phyloP scores from a whole-genome alignment of 139 green algal species.

The Astrephomene gubernaculifera region DNA sequence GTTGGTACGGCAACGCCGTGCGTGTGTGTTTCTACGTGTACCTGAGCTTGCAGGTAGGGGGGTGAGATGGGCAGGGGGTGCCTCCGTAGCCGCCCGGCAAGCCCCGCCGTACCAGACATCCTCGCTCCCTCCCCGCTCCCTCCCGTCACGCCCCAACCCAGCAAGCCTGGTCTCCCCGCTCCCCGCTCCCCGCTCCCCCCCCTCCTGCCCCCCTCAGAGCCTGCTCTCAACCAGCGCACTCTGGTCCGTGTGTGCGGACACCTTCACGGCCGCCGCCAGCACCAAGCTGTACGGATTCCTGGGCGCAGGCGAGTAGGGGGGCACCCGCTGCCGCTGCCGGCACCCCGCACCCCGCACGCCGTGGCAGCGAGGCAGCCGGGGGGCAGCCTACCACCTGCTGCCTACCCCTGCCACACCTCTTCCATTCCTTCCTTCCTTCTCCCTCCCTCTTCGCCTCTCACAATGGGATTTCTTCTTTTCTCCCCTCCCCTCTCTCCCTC shows the following conservation, averaged over 20 bases:
- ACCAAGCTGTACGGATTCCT: slow-evolving; percentile 43
- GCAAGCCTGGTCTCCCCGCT: no score
- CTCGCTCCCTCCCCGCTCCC: no score
- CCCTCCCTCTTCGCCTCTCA: no score
- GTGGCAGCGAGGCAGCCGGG: no score
- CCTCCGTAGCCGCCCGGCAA: not conserved
- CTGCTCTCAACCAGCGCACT: slow-evolving; percentile 38
- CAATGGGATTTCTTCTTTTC: not conserved
- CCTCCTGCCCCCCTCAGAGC: not conserved
- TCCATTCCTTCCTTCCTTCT: no score
- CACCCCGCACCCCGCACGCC: not conserved
- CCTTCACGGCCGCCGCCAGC: slow-evolving; percentile 38
- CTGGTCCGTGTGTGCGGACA: slow-evolving; percentile 40
- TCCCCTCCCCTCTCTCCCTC: no score
- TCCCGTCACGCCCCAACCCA: not conserved
- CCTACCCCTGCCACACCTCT: no score
- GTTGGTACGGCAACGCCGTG: slow-evolving; percentile 35
- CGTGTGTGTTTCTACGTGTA: slow-evolving; percentile 38
- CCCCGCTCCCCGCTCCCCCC: not conserved
- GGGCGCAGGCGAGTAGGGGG: slow-evolving; percentile 3
- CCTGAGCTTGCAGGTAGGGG: slow-evolving; percentile 26
- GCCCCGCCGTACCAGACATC: no score
- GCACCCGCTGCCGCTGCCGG: not conserved
- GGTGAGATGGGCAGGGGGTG: not conserved
- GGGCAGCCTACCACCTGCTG: no score